Conservation (phyloP, 257 asterid species). For the Echium plantagineum region DNA sequence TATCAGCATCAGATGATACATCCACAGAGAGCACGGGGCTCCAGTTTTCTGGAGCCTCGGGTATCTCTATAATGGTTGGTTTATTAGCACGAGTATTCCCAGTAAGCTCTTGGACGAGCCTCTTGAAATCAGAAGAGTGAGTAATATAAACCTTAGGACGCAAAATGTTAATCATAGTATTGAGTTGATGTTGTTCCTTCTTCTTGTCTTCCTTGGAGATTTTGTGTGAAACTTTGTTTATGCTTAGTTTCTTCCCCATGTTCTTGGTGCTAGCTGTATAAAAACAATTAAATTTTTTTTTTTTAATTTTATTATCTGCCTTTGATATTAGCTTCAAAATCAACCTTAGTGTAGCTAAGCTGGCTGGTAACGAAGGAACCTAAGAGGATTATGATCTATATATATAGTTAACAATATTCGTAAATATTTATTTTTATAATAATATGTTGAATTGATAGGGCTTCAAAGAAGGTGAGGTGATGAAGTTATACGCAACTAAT, state of each 20-base stretch:
- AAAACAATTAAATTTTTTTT: not conserved
- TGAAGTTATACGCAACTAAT: not conserved
- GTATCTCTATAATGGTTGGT: too few relatives aligned
- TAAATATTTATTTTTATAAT: too few relatives aligned
- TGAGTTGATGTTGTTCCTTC: constrained; percentile 14
- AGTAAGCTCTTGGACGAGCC: constrained; percentile 40
- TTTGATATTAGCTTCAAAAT: constrained; percentile 11
- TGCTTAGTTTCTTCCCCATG: constrained; percentile 31
- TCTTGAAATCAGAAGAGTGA: constrained; percentile 34
- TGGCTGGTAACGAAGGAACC: constrained; percentile 9
- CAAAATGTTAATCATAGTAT: constrained; percentile 24
- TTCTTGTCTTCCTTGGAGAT: constrained; percentile 24
- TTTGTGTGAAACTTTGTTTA: constrained; percentile 16
- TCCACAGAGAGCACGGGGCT: too few relatives aligned
- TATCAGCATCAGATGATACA: too few relatives aligned
- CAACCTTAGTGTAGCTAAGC: constrained; percentile 10
- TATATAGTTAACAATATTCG: not conserved
- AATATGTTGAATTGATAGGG: too few relatives aligned
- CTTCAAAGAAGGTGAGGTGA: too few relatives aligned
- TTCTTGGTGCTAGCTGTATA: not conserved
- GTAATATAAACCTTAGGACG: constrained; percentile 40
- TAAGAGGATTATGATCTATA: not conserved
- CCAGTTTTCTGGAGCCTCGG: too few relatives aligned
- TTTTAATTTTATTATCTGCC: not conserved
- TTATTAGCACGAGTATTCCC: too few relatives aligned